Base-by-base conservation (phyloP, 2,329 filamentous ascomycete genomes). In the Exophiala viscosa region DNA sequence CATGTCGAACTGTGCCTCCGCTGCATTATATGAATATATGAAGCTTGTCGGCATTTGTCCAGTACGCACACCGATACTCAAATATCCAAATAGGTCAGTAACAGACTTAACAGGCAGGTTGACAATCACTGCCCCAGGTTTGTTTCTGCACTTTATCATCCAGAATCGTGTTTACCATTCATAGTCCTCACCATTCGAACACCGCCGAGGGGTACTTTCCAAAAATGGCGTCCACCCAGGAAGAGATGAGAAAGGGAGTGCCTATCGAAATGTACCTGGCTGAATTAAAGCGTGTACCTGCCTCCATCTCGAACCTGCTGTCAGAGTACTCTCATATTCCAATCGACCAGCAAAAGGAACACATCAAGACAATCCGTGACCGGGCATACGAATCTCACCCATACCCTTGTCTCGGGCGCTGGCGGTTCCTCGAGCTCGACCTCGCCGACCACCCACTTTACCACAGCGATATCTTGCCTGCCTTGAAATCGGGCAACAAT, bases 321-420 rank as follows among this genome's bases (percentile, higher is more conserved):
- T 23, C 52, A 14, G 18, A 18, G n/a, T 62, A 62, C 52, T 51
- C 55, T 7, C 46, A 50, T n/a, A 59, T 62, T 35, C 54, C 55
- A 14, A 13, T 13, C 2, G 51, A 46, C 11, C 34, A 45, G 33
- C 60, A 62, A 38, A 59, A 51, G 10, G 48, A 39, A 35, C 60
- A 62, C 33, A 58, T 62, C 47, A 54, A 43, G 10, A 38, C 44
- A 36, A 49, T 64, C 39, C 62, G 62, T 20, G 50, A 63, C n/a
- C 55, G 50, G 18, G 65, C 64, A 15, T 65, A 62, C 50, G 50
- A 57, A 15, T 47, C 54, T 5, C 52, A 64, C 44, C 70, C 70
- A 3, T 77, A 74, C 55, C 70, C 73, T 1, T 76, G 73, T 54
- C 67, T 76, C 28, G 73, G 73, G 13, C 66, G 67, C 17, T 72